Base-by-base conservation (phyloP, 768 basidiomycete species). In the Agaricus sinodeliciosus region DNA sequence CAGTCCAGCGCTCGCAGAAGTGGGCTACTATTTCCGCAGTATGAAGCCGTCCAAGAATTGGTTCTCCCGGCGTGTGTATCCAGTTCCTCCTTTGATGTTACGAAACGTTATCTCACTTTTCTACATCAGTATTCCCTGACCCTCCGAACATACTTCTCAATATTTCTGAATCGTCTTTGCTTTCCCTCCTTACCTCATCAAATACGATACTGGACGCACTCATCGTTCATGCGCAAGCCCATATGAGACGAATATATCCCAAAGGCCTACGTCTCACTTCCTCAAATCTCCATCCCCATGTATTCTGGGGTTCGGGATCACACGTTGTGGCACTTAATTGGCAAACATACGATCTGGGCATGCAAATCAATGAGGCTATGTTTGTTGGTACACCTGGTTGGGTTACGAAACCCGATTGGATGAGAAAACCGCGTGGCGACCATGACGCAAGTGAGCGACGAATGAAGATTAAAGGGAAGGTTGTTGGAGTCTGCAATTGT, bases 311-410 rank as follows among this genome's bases (percentile, higher is more conserved):
- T 15, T 71, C 66, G 39, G 83, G 83, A 2, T 75, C 79, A 4
- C 83, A 84, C 47, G 69, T 84, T 9, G 75, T 73, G 0, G 73
- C 75, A 35, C 64, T 84, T 40, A 84, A 84, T 57, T 83, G 82
- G 82, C 82, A 84, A 64, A 69, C 67, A n/a, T 81, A 75, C 58
- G 81, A 84, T 59, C 59, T 57, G 1, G 76, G 76, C 1, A 77
- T 80, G 75, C 79, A 81, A 57, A 61, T 85, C 19, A 82, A 84
- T 57, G 84, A 82, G 61, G 82, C 72, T 0, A 72, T 85, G 74
- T 85, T 84, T 59, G 71, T 72, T 0, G 82, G 78, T 0, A 77
- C 72, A 3, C 59, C 65, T 2, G 82, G 82, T 1, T 84, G 79
- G 79, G 74, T 80, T 1, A 62, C 71, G 31, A 80, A 79, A 57